These are phyloP conservation scores for Candida jianshihensis DNA, from an alignment of 805 yeast species.

Conservation along the genomic window DNA sequence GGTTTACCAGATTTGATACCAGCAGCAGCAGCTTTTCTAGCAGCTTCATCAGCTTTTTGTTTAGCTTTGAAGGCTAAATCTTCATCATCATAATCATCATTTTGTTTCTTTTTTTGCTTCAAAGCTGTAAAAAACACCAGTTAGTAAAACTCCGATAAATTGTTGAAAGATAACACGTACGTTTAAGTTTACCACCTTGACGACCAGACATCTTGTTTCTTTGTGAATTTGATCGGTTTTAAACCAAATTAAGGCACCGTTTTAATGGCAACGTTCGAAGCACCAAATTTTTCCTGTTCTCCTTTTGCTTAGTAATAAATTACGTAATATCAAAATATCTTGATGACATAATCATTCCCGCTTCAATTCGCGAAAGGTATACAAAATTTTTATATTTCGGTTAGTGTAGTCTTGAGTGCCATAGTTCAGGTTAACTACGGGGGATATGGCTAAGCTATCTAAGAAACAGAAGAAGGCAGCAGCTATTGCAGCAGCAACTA, in stretches of 20 bases:
- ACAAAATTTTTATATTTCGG: no score
- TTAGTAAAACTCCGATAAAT: conserved; percentile 4
- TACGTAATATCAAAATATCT: no score
- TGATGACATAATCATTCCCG: no score
- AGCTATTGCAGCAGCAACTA: conserved; percentile 6
- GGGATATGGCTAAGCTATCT: conserved; percentile 5
- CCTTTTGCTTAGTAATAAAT: no score
- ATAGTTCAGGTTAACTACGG: no score
- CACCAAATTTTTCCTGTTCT: background rate
- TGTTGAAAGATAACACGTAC: conserved; percentile 29
- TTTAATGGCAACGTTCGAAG: background rate
- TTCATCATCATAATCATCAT: conserved; percentile 75
- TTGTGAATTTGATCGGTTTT: background rate
- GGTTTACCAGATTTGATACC: conserved; percentile 90
- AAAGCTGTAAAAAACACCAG: conserved; percentile 18
- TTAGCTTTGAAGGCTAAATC: conserved; percentile 87
- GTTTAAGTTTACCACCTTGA: conserved; percentile 97
- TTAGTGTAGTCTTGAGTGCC: no score
- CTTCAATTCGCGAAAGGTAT: no score
- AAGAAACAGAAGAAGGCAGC: conserved; percentile 15
- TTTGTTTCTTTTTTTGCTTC: conserved; percentile 73
- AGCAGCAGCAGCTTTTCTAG: conserved; percentile 83
- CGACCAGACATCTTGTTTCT: conserved; percentile 70
- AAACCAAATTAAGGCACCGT: no score
- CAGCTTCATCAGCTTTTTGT: conserved; percentile 92